A percentile compares a stretch with the other conserved stretches of the same genome.
These are phyloP conservation scores for Talaromyces wortmannii DNA, from an alignment of 495 filamentous ascomycete genomes.

Conservation along the genomic window DNA sequence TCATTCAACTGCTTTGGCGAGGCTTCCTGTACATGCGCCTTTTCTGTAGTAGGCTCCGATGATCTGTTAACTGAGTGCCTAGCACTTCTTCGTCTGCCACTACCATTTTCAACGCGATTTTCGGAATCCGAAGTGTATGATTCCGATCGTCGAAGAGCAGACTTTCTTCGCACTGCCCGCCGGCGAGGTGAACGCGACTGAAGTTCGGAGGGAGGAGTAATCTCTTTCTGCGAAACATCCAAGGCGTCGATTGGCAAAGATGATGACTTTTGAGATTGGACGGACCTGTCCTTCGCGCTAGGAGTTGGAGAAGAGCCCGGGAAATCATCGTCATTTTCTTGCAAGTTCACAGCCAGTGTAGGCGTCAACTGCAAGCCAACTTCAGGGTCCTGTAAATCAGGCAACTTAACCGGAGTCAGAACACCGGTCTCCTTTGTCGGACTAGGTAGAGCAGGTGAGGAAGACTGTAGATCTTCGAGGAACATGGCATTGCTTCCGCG, in stretches of 20 bases:
- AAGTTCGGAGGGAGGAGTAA: conserved; percentile 32
- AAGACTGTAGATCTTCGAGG: conserved; percentile 64
- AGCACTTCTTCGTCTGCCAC: conserved; percentile 12
- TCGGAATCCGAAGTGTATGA: background rate
- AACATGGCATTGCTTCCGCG: conserved; percentile 54
- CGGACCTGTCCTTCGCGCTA: conserved; percentile 32
- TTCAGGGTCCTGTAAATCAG: conserved; percentile 15
- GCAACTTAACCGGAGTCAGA: conserved; percentile 29
- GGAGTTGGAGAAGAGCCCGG: conserved; percentile 82
- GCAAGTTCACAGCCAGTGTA: conserved; percentile 29
- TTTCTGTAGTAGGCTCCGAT: background rate
- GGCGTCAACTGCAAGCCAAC: conserved; percentile 42
- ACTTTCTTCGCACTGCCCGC: background rate
- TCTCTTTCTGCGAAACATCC: conserved; percentile 15
- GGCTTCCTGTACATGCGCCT: background rate
- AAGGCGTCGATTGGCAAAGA: conserved; percentile 11
- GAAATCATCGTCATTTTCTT: conserved; percentile 50
- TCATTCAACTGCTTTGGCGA: background rate
- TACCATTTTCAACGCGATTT: conserved; percentile 7
- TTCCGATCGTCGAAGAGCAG: conserved; percentile 12
- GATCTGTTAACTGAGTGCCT: conserved; percentile 2
- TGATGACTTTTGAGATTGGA: conserved; percentile 11
- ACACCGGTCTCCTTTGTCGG: conserved; percentile 24
- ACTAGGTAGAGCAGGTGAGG: conserved; percentile 30
- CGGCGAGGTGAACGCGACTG: conserved; percentile 3